A percentile compares a stretch with the other conserved stretches of the same genome.
Evolutionary conservation across 2,329 filamentous ascomycete genomes (phyloP).

Genomic region (Trichophyton simii): DNA sequence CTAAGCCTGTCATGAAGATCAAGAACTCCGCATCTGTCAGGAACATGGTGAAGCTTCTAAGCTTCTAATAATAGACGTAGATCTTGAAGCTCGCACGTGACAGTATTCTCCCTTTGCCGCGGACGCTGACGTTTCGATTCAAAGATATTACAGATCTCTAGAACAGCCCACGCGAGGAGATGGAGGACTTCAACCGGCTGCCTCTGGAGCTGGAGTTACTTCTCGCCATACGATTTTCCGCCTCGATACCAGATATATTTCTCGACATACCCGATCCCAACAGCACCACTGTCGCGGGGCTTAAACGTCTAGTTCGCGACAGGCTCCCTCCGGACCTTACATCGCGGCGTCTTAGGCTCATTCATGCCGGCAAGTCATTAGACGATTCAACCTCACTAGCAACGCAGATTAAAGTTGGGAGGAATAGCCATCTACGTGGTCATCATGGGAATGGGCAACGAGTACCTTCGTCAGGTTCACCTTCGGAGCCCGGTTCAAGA

Average conservation of each 20-base stretch:
- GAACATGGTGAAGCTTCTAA: too few relatives aligned
- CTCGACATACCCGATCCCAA: constrained; percentile 59
- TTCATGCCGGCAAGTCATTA: constrained; percentile 78
- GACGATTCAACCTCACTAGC: constrained; percentile 58
- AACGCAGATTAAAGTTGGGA: constrained; percentile 52
- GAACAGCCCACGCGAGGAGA: neutral
- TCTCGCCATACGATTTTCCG: constrained; percentile 82
- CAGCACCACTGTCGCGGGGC: constrained; percentile 58
- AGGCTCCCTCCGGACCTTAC: constrained; percentile 52
- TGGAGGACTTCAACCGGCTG: constrained; percentile 14
- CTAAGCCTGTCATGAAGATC: too few relatives aligned
- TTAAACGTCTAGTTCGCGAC: constrained; percentile 70
- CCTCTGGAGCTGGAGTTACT: constrained; percentile 38
- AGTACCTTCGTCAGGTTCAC: neutral
- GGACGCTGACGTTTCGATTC: neutral
- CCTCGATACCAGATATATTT: constrained; percentile 67
- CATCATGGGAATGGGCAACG: neutral
- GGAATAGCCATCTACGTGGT: neutral
- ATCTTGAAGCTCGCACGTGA: too few relatives aligned
- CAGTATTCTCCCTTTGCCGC: too few relatives aligned
- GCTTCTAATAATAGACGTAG: too few relatives aligned
- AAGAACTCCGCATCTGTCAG: too few relatives aligned
- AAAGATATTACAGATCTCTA: neutral
- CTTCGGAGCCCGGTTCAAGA: neutral
- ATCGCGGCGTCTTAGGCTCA: constrained; percentile 67